A percentile compares a stretch with the other conserved stretches of the same genome.
Conservation (phyloP, 2,329 filamentous ascomycete species). For the Parafenestella ontariensis region DNA sequence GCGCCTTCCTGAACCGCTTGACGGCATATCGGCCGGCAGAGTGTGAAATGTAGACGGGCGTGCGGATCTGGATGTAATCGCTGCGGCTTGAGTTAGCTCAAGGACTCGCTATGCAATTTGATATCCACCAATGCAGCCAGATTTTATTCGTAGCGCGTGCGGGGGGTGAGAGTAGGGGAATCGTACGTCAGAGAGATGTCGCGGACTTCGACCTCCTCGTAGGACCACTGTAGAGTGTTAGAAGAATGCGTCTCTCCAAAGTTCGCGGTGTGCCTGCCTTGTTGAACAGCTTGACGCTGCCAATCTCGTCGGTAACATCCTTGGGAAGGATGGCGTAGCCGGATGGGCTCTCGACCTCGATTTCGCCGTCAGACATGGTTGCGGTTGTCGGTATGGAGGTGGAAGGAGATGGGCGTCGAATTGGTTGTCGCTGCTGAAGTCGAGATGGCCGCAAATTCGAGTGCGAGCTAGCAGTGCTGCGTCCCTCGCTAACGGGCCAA, state of each 20-base stretch:
- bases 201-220: constrained; percentile 99
- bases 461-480: constrained; percentile 12
- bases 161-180: constrained; percentile 20
- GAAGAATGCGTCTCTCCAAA: constrained; percentile 5
- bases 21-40: constrained; percentile 97
- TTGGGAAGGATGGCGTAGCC: constrained; percentile 87
- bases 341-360: constrained; percentile 83
- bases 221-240: constrained; percentile 69
- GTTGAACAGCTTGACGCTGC: constrained; percentile 96
- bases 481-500: constrained; percentile 23
- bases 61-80: constrained; percentile 99
- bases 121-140: constrained; percentile 23
- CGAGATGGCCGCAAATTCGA: constrained; percentile 21
- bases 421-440: constrained; percentile 37
- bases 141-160: constrained; percentile 12
- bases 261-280: constrained; percentile 56
- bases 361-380: constrained; percentile 93
- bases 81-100: constrained; percentile 61
- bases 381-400: constrained; percentile 36
- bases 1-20: constrained; percentile 99
- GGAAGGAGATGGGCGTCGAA: constrained; percentile 32
- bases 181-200: constrained; percentile 99
- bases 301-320: constrained; percentile 88
- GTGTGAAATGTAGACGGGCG: constrained; percentile 98
- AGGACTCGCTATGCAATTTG: constrained; percentile 24